These are phyloP conservation scores for Setaria italica DNA, from an alignment of 202 grass and related monocot genomes.

Conservation along the genomic window DNA sequence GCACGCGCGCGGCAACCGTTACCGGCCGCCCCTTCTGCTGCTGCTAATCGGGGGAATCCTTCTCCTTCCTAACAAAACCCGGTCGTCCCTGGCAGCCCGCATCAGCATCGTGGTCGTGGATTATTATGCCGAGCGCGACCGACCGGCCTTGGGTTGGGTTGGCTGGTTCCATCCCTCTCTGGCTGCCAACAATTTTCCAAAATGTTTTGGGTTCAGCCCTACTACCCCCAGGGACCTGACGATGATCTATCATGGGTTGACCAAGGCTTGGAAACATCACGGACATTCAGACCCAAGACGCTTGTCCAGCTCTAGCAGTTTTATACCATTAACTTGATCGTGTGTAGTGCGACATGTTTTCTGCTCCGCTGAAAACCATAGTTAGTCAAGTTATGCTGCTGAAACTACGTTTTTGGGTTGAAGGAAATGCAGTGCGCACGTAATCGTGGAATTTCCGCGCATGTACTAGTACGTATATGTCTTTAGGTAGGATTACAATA, in stretches of 20 bases:
- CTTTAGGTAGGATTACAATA: background rate
- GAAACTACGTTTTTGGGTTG: background rate
- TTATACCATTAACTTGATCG: background rate
- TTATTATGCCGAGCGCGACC: no score
- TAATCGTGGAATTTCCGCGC: background rate
- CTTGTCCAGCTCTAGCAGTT: background rate
- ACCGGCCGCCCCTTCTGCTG: background rate
- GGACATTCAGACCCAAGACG: background rate
- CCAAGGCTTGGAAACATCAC: background rate
- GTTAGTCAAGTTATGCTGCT: background rate
- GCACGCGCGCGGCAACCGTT: constrained; percentile 11
- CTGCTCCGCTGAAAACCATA: background rate
- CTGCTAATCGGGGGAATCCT: background rate
- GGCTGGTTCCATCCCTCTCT: background rate
- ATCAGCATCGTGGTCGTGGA: no score
- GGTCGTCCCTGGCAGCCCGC: constrained; percentile 13
- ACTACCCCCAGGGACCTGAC: no score
- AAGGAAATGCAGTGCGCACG: background rate
- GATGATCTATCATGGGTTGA: no score
- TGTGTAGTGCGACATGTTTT: background rate
- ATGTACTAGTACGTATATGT: background rate
- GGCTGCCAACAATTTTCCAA: background rate
- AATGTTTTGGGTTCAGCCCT: background rate
- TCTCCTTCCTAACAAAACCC: no score
- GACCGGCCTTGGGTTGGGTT: no score